These are phyloP conservation scores for Vitis hybrid DNA, from an alignment of 177 flowering plant genomes.

Conservation along the genomic window DNA sequence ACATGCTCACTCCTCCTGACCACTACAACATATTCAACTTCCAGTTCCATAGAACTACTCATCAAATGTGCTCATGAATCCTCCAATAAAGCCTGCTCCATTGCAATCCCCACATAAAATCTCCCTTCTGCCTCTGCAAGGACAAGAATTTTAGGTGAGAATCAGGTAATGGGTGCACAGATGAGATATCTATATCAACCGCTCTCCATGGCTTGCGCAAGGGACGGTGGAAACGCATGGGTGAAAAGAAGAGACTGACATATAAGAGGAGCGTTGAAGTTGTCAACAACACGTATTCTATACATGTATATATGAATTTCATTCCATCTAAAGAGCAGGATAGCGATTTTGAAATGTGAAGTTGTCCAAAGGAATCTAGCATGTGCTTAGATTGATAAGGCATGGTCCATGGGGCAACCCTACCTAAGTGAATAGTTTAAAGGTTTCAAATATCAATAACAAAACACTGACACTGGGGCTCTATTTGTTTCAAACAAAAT, in stretches of 20 bases:
- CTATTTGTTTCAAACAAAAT: background rate
- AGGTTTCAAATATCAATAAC: background rate
- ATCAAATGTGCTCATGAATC: slow-evolving; percentile 73
- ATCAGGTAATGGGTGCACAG: background rate
- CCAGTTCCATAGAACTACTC: too few species aligned
- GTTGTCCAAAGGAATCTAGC: background rate
- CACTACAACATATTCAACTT: too few species aligned
- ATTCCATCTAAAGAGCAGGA: too few species aligned
- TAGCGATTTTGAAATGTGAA: too few species aligned
- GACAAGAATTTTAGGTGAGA: background rate
- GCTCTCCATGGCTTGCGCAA: background rate
- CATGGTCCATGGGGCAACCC: background rate
- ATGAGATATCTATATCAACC: background rate
- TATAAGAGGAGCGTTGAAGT: background rate
- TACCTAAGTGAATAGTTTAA: background rate
- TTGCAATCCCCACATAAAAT: slow-evolving; percentile 86
- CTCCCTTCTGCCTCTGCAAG: slow-evolving; percentile 81
- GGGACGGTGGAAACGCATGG: background rate
- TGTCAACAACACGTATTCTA: background rate
- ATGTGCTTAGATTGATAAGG: background rate
- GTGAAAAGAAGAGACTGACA: background rate
- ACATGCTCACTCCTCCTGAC: too few species aligned
- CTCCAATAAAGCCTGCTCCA: slow-evolving; percentile 95
- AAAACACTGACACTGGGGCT: background rate
- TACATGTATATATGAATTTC: background rate